A percentile compares a stretch with the other conserved stretches of the same genome.
phyloP scores from a whole-genome alignment of 257 asterid genomes.

The Primulina tabacum region DNA sequence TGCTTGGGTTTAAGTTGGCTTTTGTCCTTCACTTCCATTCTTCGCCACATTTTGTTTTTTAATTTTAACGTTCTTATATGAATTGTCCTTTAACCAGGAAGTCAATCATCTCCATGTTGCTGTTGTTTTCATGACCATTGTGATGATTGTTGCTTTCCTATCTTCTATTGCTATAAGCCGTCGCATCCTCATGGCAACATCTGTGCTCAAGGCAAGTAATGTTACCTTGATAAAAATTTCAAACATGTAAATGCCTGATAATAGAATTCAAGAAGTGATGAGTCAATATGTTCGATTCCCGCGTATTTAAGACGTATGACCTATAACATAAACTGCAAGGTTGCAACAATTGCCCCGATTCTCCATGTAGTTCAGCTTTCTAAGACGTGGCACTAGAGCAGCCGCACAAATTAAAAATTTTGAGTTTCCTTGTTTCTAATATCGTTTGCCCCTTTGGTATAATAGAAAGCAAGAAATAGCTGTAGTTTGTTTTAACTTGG shows the following conservation, averaged over 20 bases:
- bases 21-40: conserved; percentile 1
- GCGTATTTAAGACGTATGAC: background rate
- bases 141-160: conserved; percentile 76
- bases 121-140: conserved; percentile 73
- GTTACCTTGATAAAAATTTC: conserved; percentile 1
- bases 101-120: conserved; percentile 82
- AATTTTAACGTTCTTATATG: conserved; percentile 18
- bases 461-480: background rate
- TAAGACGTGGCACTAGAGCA: background rate
- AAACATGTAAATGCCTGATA: background rate
- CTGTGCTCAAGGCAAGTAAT: conserved; percentile 85
- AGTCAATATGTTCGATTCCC: background rate
- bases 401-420: background rate
- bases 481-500: background rate
- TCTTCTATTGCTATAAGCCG: conserved; percentile 91
- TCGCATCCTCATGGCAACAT: conserved; percentile 95
- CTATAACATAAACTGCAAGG: background rate
- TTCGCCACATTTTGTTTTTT: conserved; percentile 9
- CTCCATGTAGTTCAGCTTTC: background rate
- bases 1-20: background rate
- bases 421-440: background rate
- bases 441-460: background rate
- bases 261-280: background rate
- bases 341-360: background rate
- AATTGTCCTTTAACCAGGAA: conserved; percentile 58